Base-by-base conservation (phyloP, 768 basidiomycete species). In the Boletales sp. region DNA sequence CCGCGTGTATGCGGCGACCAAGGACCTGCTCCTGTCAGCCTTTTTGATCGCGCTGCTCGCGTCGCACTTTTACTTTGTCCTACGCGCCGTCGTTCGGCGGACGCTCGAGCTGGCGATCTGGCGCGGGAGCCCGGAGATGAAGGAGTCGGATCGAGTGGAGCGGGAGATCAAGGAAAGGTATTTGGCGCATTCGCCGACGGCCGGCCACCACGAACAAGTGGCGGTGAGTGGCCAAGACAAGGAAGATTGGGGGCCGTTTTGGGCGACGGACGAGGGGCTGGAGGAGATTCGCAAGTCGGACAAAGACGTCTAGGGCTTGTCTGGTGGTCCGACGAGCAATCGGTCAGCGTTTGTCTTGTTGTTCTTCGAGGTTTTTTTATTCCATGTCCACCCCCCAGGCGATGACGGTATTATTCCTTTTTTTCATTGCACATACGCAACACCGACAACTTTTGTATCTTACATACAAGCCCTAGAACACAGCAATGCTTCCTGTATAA, bases 41-140 rank as follows among this genome's bases (percentile, higher is more conserved):
- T 67, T 84, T 9, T 67, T 91, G 17, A 72, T 95, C 37, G 88
- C 92, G 2, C 77, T 97, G 36, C 77, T 81, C 5, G 84, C 92
- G n/a, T 88, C 85, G 40, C 95, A 98, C 65, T 86, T 78, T n/a
- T 95, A 85, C 69, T 72, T 93, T 50, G 53, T 92, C 34, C 61
- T 90, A 40, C 78, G 84, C 12, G 72, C 72, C 5, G 51, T 76
- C 13, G 80, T 92, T 34, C 72, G 87, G 18, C 87, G 84, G 57
- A 58, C 90, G 29, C 74, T 94, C 18, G 84, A 89, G 67, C 77
- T 82, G 59, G 68, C 86, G n/a, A 69, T 87, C 53, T 95, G 92
- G 93, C 74, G 77, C 42, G 84, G 81, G 2, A 86, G 85, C 51
- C 66, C 70, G 37, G 93, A 90, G 64, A 81, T 82, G 53, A 74